These are phyloP conservation scores for Penicillium rolfsii DNA, from an alignment of 2,329 filamentous ascomycete species.

Conservation along the genomic window DNA sequence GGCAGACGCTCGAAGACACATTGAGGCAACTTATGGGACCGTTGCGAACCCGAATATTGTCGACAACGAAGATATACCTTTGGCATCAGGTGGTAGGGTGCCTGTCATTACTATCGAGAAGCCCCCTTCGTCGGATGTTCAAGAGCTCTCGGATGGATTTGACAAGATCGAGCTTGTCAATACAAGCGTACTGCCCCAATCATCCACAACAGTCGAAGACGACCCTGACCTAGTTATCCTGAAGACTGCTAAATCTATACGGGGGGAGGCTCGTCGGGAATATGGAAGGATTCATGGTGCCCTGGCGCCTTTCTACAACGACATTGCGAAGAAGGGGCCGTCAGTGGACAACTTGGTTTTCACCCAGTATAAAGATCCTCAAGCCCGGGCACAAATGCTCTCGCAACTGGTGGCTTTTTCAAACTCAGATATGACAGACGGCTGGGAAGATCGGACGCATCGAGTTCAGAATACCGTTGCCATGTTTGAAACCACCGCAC, in stretches of 20 bases:
- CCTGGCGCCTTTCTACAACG: slow-evolving; percentile 83
- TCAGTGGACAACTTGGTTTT: slow-evolving; percentile 79
- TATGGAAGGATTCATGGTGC: slow-evolving; percentile 91
- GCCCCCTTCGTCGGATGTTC: slow-evolving; percentile 26
- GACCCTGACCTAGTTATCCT: slow-evolving; percentile 70
- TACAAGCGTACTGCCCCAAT: slow-evolving; percentile 33
- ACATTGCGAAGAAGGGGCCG: slow-evolving; percentile 73
- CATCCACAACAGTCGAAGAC: slow-evolving; percentile 55
- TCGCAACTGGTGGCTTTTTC: slow-evolving; percentile 78
- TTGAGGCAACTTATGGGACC: slow-evolving; percentile 66
- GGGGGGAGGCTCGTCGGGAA: slow-evolving; percentile 83
- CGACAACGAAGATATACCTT: slow-evolving; percentile 29
- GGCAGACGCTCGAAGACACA: slow-evolving; percentile 75
- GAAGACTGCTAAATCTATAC: slow-evolving; percentile 71
- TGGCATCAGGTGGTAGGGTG: slow-evolving; percentile 21
- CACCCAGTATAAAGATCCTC: slow-evolving; percentile 81
- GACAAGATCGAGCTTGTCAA: slow-evolving; percentile 69
- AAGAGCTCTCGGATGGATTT: slow-evolving; percentile 69
- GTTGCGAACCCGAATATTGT: slow-evolving; percentile 32
- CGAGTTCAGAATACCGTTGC: slow-evolving; percentile 73
- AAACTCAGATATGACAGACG: slow-evolving; percentile 77
- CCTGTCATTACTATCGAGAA: slow-evolving; percentile 23
- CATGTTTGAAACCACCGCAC: slow-evolving; percentile 86
- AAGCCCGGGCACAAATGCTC: slow-evolving; percentile 88
- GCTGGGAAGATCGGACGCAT: slow-evolving; percentile 71